These are phyloP conservation scores for Fusarium multiceps DNA, from an alignment of 2,329 filamentous ascomycete species.

Conservation along the genomic window DNA sequence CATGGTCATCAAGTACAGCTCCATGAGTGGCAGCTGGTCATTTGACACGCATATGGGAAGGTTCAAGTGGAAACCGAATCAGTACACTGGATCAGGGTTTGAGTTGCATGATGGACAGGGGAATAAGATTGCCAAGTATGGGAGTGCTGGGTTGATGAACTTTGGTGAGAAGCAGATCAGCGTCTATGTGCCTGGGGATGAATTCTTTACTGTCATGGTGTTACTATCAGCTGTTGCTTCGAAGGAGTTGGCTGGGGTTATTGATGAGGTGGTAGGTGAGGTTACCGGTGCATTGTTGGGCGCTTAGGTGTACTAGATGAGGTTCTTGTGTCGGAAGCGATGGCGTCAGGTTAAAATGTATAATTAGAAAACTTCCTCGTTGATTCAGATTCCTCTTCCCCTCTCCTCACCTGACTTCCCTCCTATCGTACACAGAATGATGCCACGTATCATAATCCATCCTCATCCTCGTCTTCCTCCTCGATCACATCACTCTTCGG, in stretches of 20 bases:
- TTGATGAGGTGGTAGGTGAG: slow-evolving; percentile 19
- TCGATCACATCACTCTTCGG: background rate
- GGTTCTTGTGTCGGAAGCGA: background rate
- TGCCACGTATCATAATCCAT: background rate
- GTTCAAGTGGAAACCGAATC: slow-evolving; percentile 46
- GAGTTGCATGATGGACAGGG: slow-evolving; percentile 35
- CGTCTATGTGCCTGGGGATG: slow-evolving; percentile 39
- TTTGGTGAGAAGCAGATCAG: slow-evolving; percentile 37
- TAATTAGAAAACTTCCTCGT: background rate
- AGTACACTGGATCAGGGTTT: slow-evolving; percentile 22
- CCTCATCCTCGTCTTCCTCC: background rate
- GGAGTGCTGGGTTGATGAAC: slow-evolving; percentile 16
- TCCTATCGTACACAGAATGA: background rate
- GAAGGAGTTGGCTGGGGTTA: slow-evolving; percentile 25
- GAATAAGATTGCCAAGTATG: slow-evolving; percentile 37
- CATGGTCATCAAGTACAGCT: slow-evolving; percentile 34
- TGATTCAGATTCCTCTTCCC: background rate
- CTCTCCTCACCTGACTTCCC: background rate
- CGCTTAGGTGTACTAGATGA: background rate
- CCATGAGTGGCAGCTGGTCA: slow-evolving; percentile 28
- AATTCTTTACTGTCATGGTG: slow-evolving; percentile 37
- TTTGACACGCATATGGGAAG: slow-evolving; percentile 36
- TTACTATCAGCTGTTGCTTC: slow-evolving; percentile 34
- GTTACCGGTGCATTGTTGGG: slow-evolving; percentile 8
- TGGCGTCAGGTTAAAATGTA: background rate